Base-by-base conservation (phyloP, 1,139 yeast species). In the Candida glucosophila region DNA sequence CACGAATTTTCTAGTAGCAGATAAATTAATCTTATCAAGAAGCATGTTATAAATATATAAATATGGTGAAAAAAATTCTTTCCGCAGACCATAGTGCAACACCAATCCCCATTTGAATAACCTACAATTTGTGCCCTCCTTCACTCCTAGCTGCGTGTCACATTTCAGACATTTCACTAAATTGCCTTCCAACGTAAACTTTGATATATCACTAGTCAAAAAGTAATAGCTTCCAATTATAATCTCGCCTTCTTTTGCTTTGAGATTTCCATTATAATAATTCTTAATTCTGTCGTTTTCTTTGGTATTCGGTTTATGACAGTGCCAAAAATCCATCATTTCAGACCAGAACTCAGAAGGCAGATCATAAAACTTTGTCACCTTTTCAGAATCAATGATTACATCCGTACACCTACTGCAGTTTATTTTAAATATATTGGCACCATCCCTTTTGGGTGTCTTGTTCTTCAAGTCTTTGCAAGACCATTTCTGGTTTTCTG, bases 251-350 rank as follows among this genome's bases (percentile, higher is more conserved):
- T 44, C 34, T 14, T 37, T 34, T 0, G 92, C 85, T 10, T 46
- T 52, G 28, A 81, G 49, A 2, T 52, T 45, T n/a, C n/a, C n/a
- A 20, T 47, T 39, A 37, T 59, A 60, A 24, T 45, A 38, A 24
- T 52, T 53, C 5, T 31, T 33, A 13, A 29, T 24, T 7, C 23
- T 19, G 17, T 26, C 27, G 9, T 29, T 25, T 6, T 34, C 32
- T 13, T 53, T 45, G 19, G 55, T 48, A 13, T 60, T 58, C 0
- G 98, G 97, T 45, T 86, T 86, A 47, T 90, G 97, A 46, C 98
- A 90, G 49, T 90, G 97, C 98, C 98, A 90, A 37, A 80, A 81
- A 34, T 90, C 97, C 95, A 90, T 81, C 69, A 90, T 61, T 46
- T 90, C 98, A 8, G 81, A 73, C 98, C 98, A 90, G 29, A 75